Evolutionary conservation across 1,284 basidiomycete genomes (phyloP), one percentile per base, ranked within the genome.

Genomic region (Puccinia polysora): DNA sequence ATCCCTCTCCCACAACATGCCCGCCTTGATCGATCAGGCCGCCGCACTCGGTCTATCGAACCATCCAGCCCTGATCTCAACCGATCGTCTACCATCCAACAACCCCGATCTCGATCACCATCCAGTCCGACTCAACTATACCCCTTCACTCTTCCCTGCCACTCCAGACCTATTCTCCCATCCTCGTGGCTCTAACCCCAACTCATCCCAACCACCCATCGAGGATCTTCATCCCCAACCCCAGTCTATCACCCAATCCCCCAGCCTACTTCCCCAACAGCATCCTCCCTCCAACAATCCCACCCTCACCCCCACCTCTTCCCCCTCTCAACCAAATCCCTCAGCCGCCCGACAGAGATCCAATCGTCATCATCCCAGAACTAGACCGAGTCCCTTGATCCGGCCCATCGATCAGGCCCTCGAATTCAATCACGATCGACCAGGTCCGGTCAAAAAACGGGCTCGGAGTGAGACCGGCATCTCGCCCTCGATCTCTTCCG

Each of bases 391-490:
- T 45, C 64, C 64, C 18, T 63, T 63, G 47, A 63, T 63, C 2
- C 49, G 52, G 7, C 64, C 64, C 15, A 18, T 55, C 14, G 52
- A 67, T n/a, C 40, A 67, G 12, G 74, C 80, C 58, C 4, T 40
- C 15, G 36, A 67, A 64, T 38, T 18, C 32, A 23, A 75, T 63
- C 65, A 76, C 1, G 79, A 79, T 68, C 84, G 84, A 67, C 81
- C 83, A 10, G 78, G 80, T 0, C 80, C 80, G 5, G 83, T 83
- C n/a, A n/a, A n/a, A n/a, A 80, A 78, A 52, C 78, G 71, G 73
- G 65, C 74, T 64, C 70, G 73, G 64, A 69, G 64, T 36, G 53
- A 76, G n/a, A 75, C 75, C 87, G 65, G 68, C 67, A 60, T 52
- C 10, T 65, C 73, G 56, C 64, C 65, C 65, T 55, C 52, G 40